phyloP scores from a whole-genome alignment of 1,284 basidiomycete genomes.

The Cutaneotrichosporon mucoides region DNA sequence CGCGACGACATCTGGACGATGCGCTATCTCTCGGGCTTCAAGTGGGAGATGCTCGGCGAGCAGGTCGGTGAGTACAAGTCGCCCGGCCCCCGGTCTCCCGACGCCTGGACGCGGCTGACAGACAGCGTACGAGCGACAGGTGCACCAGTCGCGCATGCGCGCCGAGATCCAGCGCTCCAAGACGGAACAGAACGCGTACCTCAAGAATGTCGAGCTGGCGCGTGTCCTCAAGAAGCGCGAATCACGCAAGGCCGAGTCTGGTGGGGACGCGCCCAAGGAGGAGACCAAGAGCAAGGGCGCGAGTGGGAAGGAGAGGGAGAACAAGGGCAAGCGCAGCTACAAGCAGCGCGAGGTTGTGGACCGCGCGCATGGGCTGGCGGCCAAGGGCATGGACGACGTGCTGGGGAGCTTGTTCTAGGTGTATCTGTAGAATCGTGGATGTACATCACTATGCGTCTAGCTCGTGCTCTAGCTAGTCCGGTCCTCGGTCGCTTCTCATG shows the following conservation, averaged over 20 bases:
- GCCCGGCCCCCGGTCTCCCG: too few species aligned
- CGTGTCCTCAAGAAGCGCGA: slow-evolving; percentile 82
- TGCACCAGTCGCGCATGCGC: slow-evolving; percentile 80
- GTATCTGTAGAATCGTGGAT: not conserved
- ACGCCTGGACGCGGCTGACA: not conserved
- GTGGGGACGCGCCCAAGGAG: slow-evolving; percentile 4
- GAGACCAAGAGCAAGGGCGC: not conserved
- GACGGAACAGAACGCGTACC: slow-evolving; percentile 86
- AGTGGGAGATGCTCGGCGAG: slow-evolving; percentile 98
- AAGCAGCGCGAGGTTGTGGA: slow-evolving; percentile 39
- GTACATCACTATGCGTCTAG: not conserved
- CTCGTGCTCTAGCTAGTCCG: too few species aligned
- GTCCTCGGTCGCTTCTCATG: too few species aligned
- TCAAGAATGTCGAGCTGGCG: slow-evolving; percentile 91
- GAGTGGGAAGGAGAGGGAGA: slow-evolving; percentile 6
- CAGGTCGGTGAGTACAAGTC: slow-evolving; percentile 82
- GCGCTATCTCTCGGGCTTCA: slow-evolving; percentile 97
- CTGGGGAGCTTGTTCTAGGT: slow-evolving; percentile 39
- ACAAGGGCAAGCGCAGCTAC: slow-evolving; percentile 22
- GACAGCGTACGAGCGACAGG: slow-evolving; percentile 85
- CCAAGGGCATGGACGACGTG: slow-evolving; percentile 42
- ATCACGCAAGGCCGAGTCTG: slow-evolving; percentile 53
- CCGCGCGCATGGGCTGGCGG: slow-evolving; percentile 29
- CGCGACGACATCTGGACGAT: slow-evolving; percentile 99
- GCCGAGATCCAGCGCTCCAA: slow-evolving; percentile 85